Conservation (phyloP, 2,329 filamentous ascomycete species). For the Cucurbitaria berberidis region DNA sequence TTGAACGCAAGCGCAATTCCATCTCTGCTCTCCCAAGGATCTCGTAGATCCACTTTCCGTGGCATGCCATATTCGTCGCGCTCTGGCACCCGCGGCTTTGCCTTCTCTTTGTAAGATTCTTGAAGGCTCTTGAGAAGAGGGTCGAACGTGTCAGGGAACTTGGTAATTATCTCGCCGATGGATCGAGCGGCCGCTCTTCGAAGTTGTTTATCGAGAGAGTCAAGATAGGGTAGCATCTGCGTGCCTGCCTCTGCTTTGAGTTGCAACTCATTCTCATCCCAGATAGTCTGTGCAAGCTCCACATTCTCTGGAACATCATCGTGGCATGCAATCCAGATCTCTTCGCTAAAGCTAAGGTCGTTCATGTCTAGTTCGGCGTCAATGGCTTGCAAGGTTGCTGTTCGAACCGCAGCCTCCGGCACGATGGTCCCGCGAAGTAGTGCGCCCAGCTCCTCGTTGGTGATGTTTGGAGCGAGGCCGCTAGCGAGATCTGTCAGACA, state of each 20-base stretch:
- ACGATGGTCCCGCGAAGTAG: constrained; percentile 82
- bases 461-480: constrained; percentile 83
- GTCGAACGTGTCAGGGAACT: constrained; percentile 65
- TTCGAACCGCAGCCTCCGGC: constrained; percentile 78
- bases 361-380: constrained; percentile 91
- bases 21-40: constrained; percentile 90
- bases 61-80: constrained; percentile 96
- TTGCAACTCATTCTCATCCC: constrained; percentile 88
- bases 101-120: constrained; percentile 74
- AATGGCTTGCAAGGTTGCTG: constrained; percentile 85
- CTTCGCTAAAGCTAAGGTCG: constrained; percentile 82
- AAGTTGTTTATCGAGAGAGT: constrained; percentile 79
- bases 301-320: constrained; percentile 89
- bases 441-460: constrained; percentile 70
- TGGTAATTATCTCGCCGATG: constrained; percentile 73
- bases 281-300: constrained; percentile 83
- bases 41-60: constrained; percentile 82
- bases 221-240: constrained; percentile 77
- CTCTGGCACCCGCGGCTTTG: constrained; percentile 81
- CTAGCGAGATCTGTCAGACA: constrained; percentile 86
- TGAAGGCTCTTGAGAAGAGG: constrained; percentile 70
- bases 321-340: constrained; percentile 92
- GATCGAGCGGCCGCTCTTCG: constrained; percentile 82
- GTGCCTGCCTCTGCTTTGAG: constrained; percentile 69
- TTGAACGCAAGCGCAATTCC: constrained; percentile 88